phyloP scores from a whole-genome alignment of 2,329 filamentous ascomycete species.

The Xylariaceae sp. region DNA sequence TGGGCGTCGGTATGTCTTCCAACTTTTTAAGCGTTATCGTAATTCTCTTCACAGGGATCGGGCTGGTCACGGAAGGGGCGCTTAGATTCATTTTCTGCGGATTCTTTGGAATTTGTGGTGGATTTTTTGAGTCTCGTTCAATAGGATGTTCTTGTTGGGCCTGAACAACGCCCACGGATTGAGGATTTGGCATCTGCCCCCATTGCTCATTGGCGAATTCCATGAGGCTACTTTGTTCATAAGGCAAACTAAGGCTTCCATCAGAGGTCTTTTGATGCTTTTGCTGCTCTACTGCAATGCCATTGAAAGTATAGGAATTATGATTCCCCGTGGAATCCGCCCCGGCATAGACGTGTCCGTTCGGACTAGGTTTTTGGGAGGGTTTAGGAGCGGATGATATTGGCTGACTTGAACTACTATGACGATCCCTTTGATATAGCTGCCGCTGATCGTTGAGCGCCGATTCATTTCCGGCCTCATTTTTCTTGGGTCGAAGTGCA shows the following conservation, averaged over 20 bases:
- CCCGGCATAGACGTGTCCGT: neutral
- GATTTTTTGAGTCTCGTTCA: conserved; percentile 1
- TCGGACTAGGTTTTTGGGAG: conserved; percentile 4
- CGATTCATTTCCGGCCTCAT: conserved; percentile 13
- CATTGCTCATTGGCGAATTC: neutral
- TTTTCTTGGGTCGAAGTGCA: conserved; percentile 27
- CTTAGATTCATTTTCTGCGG: neutral
- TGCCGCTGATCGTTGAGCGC: conserved; percentile 15
- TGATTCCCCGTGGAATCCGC: conserved; percentile 27
- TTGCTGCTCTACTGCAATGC: neutral
- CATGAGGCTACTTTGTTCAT: neutral
- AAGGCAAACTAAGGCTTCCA: neutral
- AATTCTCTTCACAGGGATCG: conserved; percentile 3
- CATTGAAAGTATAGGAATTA: conserved; percentile 5
- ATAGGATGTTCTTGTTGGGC: neutral
- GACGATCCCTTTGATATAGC: conserved; percentile 7
- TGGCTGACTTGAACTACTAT: conserved; percentile 8
- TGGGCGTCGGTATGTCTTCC: neutral
- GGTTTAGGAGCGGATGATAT: neutral
- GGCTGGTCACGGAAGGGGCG: neutral
- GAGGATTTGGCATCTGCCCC: neutral
- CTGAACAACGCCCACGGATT: neutral
- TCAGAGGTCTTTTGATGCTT: conserved; percentile 2
- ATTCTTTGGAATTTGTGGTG: neutral
- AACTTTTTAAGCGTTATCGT: conserved; percentile 1